Conservation (phyloP, 2,329 filamentous ascomycete genomes). For the Drechslerella coelobrocha region DNA sequence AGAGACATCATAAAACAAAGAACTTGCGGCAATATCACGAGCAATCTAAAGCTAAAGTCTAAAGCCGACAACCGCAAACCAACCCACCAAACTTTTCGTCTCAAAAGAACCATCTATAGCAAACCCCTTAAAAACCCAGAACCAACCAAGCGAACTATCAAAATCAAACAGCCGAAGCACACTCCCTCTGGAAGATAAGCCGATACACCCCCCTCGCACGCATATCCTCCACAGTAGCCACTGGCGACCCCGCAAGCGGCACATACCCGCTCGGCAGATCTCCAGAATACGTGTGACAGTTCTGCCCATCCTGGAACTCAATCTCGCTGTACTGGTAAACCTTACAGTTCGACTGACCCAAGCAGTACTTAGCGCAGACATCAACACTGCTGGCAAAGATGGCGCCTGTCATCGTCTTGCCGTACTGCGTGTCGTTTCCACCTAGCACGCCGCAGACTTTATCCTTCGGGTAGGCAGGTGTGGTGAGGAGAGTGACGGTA, state of each 20-base stretch:
- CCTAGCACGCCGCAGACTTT: constrained; percentile 18
- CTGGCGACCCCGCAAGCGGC: constrained; percentile 2
- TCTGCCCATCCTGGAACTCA: constrained; percentile 33
- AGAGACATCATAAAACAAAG: no score
- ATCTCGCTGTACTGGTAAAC: constrained; percentile 32
- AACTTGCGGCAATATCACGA: no score
- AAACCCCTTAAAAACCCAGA: no score
- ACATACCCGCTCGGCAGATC: constrained; percentile 2
- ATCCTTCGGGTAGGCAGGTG: constrained; percentile 8
- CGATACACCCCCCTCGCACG: constrained; percentile 13
- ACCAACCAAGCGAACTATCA: neutral
- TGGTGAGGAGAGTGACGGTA: constrained; percentile 1
- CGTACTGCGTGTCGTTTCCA: constrained; percentile 12
- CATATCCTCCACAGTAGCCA: constrained; percentile 30
- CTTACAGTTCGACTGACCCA: constrained; percentile 12
- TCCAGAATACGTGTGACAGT: constrained; percentile 31
- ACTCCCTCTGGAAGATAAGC: constrained; percentile 23
- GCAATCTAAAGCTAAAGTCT: no score
- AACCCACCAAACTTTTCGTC: no score
- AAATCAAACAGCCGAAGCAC: constrained; percentile 10
- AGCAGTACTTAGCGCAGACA: constrained; percentile 17
- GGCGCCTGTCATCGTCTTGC: constrained; percentile 9
- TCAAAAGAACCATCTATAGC: no score
- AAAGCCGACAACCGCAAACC: no score
- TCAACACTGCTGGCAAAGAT: constrained; percentile 18